Conservation (phyloP, 2,329 filamentous ascomycete species). For the Clarireedia monteithiana region DNA sequence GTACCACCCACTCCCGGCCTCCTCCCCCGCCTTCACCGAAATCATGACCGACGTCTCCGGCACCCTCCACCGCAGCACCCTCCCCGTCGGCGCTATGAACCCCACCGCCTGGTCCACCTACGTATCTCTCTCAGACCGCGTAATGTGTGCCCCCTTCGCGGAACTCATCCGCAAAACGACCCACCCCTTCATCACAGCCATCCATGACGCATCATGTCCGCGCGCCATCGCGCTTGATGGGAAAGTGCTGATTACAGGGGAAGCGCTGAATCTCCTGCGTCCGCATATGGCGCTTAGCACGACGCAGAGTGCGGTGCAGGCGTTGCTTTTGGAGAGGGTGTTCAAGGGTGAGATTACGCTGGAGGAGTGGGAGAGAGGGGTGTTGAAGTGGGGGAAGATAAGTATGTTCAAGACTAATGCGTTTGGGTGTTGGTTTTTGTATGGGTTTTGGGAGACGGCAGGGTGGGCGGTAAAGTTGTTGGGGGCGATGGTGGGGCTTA, state of each 20-base stretch:
- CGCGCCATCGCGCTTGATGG: slow-evolving; percentile 30
- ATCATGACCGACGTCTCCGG: slow-evolving; percentile 29
- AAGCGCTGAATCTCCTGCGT: slow-evolving; percentile 37
- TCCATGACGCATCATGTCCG: slow-evolving; percentile 33
- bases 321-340: slow-evolving; percentile 13
- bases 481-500: not conserved
- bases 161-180: slow-evolving; percentile 34
- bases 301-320: slow-evolving; percentile 32
- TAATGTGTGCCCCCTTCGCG: slow-evolving; percentile 13
- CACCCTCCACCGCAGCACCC: slow-evolving; percentile 18
- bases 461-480: not conserved
- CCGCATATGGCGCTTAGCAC: slow-evolving; percentile 39
- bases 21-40: slow-evolving; percentile 17
- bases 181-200: slow-evolving; percentile 35
- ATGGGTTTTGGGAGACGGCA: not conserved
- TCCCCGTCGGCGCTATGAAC: slow-evolving; percentile 17
- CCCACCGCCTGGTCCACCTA: slow-evolving; percentile 13
- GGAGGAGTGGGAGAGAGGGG: slow-evolving; percentile 6
- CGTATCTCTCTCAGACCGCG: slow-evolving; percentile 2
- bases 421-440: slow-evolving; percentile 1
- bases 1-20: slow-evolving; percentile 31
- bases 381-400: slow-evolving; percentile 9
- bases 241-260: slow-evolving; percentile 33
- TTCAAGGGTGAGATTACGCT: slow-evolving; percentile 11
- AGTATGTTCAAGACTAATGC: slow-evolving; percentile 5